Evolutionary conservation across 73 alveolate genomes (phyloP).

Genomic region (Stentor roeselii): DNA sequence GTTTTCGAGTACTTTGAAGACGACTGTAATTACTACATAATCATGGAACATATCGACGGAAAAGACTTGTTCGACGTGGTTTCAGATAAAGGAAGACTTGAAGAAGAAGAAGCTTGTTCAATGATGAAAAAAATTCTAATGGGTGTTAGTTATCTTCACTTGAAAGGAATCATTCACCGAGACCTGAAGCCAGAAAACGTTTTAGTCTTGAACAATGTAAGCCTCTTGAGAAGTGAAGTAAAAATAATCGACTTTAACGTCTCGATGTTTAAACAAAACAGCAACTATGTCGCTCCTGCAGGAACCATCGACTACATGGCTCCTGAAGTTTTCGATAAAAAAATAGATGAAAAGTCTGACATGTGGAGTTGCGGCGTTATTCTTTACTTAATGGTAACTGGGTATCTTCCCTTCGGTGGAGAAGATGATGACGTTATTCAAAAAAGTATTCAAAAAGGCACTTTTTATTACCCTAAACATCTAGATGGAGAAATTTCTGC

Average conservation of each 20-base stretch:
- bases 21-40: slow-evolving; percentile 59
- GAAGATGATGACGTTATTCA: not conserved
- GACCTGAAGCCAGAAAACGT: slow-evolving; percentile 68
- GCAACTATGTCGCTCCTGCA: not conserved
- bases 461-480: not conserved
- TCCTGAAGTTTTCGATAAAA: slow-evolving; percentile 14
- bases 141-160: not conserved
- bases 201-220: slow-evolving; percentile 30
- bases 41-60: slow-evolving; percentile 61
- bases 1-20: slow-evolving; percentile 72
- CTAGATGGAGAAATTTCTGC: not conserved
- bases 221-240: not conserved
- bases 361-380: slow-evolving; percentile 26
- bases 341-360: slow-evolving; percentile 5
- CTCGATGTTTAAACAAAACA: not conserved
- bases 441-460: not conserved
- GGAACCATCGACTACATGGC: slow-evolving; percentile 17
- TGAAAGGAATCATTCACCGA: slow-evolving; percentile 17
- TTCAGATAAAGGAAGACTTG: not conserved
- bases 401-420: not conserved
- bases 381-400: not conserved
- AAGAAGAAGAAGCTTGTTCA: not conserved
- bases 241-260: slow-evolving; percentile 7
- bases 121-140: not conserved
- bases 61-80: slow-evolving; percentile 57